Base-by-base conservation (phyloP, 169 alveolate genomes). In the Besnoitia besnoiti region DNA sequence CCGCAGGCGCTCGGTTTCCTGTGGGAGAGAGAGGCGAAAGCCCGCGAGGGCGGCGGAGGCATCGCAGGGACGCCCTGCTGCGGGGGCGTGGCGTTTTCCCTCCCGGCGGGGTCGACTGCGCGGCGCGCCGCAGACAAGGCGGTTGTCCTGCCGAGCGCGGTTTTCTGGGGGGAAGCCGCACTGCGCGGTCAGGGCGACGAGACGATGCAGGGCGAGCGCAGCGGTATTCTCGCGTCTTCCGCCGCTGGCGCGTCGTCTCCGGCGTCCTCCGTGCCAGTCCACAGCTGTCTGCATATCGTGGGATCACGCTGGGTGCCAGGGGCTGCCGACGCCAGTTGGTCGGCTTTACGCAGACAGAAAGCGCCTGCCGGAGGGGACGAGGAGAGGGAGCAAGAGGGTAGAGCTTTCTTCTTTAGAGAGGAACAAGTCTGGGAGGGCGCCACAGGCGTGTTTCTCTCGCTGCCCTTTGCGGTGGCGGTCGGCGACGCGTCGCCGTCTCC, bases 381-480 rank as follows among this genome's bases (percentile, higher is more conserved):
- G 67, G 24, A n/a, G 5, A 21, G 30, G 3, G 33, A 10, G 67
- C 67, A 3, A 0, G 67, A 5, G 67, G n/a, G 30, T 1, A n/a
- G 24, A n/a, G 3, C 67, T 39, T 73, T 77, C 30, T 35, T 42
- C 19, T n/a, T 77, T 39, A 77, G 87, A 4, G 59, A 77, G 30
- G 35, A 77, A 7, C 33, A 77, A 3, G 87, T 39, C 61, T 8
- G 35, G 8, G 49, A 19, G 4, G 49, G 59, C 33, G 47, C 87
- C 35, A 42, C 87, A 37, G 87, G 49, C 19, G 87, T 42, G 33
- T 77, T 77, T 37, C 24, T 77, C 33, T 39, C 87, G 33, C 87
- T 77, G 1, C 87, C 87, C 40, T 37, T 42, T 39, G 19, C 40
- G 40, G 35, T 77, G 4, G 87, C 67, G 12, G 67, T 55, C 24